phyloP scores from a whole-genome alignment of 2,329 filamentous ascomycete species.

The Hypoxylon sp. region DNA sequence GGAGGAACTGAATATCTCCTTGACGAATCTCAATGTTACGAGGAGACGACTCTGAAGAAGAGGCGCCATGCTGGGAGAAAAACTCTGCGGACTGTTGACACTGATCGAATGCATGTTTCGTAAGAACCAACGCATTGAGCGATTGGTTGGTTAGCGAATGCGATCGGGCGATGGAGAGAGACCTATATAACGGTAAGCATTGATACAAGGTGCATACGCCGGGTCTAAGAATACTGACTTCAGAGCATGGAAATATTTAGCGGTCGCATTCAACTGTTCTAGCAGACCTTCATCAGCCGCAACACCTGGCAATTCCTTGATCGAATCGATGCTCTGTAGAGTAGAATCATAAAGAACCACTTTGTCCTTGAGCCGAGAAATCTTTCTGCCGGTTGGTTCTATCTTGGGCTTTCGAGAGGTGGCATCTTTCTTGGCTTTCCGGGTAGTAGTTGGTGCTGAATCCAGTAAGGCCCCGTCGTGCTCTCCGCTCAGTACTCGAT shows the following conservation, averaged over 20 bases:
- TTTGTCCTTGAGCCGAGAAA: slow-evolving; percentile 86
- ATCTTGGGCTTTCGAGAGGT: slow-evolving; percentile 59
- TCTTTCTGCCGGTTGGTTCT: slow-evolving; percentile 79
- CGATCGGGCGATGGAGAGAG: slow-evolving; percentile 86
- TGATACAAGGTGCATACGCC: neutral
- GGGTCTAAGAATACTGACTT: slow-evolving; percentile 70
- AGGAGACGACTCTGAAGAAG: slow-evolving; percentile 61
- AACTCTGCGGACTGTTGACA: slow-evolving; percentile 66
- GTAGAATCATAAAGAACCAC: slow-evolving; percentile 92
- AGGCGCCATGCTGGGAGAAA: slow-evolving; percentile 59
- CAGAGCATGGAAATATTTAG: slow-evolving; percentile 87
- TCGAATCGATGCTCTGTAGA: slow-evolving; percentile 89
- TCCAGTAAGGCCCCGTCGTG: slow-evolving; percentile 79
- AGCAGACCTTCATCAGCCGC: slow-evolving; percentile 85
- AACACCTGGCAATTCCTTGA: slow-evolving; percentile 91
- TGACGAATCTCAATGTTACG: slow-evolving; percentile 78
- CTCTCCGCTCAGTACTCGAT: slow-evolving; percentile 87
- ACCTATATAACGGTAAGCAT: slow-evolving; percentile 65
- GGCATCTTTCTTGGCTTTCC: slow-evolving; percentile 69
- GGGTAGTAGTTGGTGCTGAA: slow-evolving; percentile 61
- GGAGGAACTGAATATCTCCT: slow-evolving; percentile 71
- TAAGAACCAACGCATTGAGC: slow-evolving; percentile 87
- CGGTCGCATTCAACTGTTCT: slow-evolving; percentile 82
- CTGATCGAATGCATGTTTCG: slow-evolving; percentile 78
- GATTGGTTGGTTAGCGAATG: slow-evolving; percentile 81